Conservation (phyloP, 2,329 filamentous ascomycete genomes). For the Metarhizium humberi region DNA sequence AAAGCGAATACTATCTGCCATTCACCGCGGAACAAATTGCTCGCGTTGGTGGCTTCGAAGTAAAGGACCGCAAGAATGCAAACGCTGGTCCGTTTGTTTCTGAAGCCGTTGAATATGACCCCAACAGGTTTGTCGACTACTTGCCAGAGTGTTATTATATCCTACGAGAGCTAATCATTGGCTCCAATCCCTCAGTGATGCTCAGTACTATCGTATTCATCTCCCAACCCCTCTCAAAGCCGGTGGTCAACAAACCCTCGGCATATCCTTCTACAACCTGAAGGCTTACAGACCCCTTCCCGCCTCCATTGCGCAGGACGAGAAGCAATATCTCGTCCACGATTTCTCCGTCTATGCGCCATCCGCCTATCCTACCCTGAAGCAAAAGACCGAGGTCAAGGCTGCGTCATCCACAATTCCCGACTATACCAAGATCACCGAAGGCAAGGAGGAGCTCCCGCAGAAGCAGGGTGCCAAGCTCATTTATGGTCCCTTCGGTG, state of each 20-base stretch:
- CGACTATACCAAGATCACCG: constrained; percentile 68
- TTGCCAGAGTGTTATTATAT: neutral
- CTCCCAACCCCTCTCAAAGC: constrained; percentile 68
- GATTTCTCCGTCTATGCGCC: constrained; percentile 77
- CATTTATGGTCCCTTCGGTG: constrained; percentile 82
- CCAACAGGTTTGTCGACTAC: constrained; percentile 39
- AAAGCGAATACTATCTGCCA: constrained; percentile 85
- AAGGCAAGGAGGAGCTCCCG: constrained; percentile 56
- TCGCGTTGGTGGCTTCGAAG: constrained; percentile 77
- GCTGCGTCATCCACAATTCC: constrained; percentile 68
- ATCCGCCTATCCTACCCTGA: constrained; percentile 74
- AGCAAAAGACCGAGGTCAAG: constrained; percentile 97
- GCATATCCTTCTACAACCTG: constrained; percentile 76
- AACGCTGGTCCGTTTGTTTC: constrained; percentile 58
- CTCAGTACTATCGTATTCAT: constrained; percentile 76
- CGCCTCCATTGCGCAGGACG: constrained; percentile 70
- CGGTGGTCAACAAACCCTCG: constrained; percentile 72
- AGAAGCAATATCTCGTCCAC: constrained; percentile 79
- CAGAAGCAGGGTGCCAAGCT: constrained; percentile 77
- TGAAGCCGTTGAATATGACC: constrained; percentile 56
- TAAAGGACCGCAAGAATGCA: constrained; percentile 80
- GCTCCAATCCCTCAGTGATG: constrained; percentile 37
- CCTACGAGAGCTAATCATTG: neutral
- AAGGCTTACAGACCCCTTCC: constrained; percentile 74
- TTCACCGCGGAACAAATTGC: constrained; percentile 70